Percentiles rank a stretch among this genome's conserved stretches.
Evolutionary conservation across 1,284 basidiomycete species (phyloP).

Genomic region (Leccinum idahoense): DNA sequence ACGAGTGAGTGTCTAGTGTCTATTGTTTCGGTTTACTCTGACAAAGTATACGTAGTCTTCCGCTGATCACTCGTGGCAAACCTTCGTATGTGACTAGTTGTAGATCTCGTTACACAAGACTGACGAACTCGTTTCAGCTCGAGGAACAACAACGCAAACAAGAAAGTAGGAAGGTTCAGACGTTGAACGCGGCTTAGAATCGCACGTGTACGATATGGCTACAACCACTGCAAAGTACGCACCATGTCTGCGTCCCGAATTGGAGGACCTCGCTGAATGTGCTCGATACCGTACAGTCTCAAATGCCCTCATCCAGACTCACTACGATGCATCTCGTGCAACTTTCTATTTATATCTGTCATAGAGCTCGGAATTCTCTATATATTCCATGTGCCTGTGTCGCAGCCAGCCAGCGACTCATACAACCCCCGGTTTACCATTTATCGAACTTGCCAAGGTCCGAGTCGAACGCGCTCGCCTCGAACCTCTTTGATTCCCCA

Average conservation of each 20-base stretch:
- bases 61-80: no score
- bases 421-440: neutral
- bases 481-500: neutral
- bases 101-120: no score
- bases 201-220: neutral
- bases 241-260: neutral
- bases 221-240: neutral
- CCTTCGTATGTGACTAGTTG: no score
- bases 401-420: neutral
- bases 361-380: neutral
- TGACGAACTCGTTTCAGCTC: constrained; percentile 12
- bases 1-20: no score
- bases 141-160: constrained; percentile 27
- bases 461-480: neutral
- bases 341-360: neutral
- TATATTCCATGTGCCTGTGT: no score
- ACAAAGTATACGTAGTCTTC: no score
- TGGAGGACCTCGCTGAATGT: neutral
- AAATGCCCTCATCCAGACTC: neutral
- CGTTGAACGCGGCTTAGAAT: constrained; percentile 9
- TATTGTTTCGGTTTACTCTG: no score
- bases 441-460: neutral
- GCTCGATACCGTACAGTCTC: neutral
- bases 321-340: neutral
- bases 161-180: constrained; percentile 14